Percentiles rank a stretch among this genome's conserved stretches.
phyloP scores from a whole-genome alignment of 1,284 basidiomycete species.

The Tilletia setariae region DNA sequence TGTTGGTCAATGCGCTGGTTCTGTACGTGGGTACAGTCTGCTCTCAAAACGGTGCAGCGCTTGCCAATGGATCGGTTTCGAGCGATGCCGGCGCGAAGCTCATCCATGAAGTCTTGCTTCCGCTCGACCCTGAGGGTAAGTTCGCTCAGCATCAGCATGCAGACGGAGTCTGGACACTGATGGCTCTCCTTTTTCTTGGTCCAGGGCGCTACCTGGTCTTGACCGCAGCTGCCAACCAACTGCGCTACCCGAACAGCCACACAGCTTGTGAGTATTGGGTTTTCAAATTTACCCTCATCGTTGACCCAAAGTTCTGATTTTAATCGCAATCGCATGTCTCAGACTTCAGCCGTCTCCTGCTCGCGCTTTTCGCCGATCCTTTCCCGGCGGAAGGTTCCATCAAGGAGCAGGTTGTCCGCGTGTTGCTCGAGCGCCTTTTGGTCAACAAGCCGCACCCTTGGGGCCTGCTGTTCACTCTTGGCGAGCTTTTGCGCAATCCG shows the following conservation, averaged over 20 bases:
- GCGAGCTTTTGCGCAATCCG: slow-evolving; percentile 67
- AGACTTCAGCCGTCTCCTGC: slow-evolving; percentile 87
- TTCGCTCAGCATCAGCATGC: background rate
- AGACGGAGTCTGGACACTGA: background rate
- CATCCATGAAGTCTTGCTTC: slow-evolving; percentile 64
- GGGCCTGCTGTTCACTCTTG: slow-evolving; percentile 89
- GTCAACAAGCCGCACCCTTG: slow-evolving; percentile 95
- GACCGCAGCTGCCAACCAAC: slow-evolving; percentile 82
- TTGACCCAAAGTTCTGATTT: no score
- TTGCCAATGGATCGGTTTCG: background rate
- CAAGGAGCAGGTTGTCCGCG: slow-evolving; percentile 83
- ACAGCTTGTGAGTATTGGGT: slow-evolving; percentile 40
- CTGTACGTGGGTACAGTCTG: slow-evolving; percentile 77
- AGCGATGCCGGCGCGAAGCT: background rate
- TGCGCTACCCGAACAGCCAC: slow-evolving; percentile 63
- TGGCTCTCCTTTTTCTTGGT: background rate
- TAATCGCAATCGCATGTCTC: slow-evolving; percentile 1
- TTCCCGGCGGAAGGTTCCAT: slow-evolving; percentile 62
- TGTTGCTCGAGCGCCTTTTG: slow-evolving; percentile 87
- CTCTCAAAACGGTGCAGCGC: slow-evolving; percentile 54
- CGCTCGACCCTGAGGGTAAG: slow-evolving; percentile 79
- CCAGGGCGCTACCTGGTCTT: slow-evolving; percentile 79
- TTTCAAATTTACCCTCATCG: no score
- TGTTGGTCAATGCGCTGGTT: slow-evolving; percentile 85
- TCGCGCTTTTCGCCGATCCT: slow-evolving; percentile 78